Evolutionary conservation across 2,329 filamentous ascomycete species (phyloP).

Genomic region (Arthrobotrys pseudoclavata): DNA sequence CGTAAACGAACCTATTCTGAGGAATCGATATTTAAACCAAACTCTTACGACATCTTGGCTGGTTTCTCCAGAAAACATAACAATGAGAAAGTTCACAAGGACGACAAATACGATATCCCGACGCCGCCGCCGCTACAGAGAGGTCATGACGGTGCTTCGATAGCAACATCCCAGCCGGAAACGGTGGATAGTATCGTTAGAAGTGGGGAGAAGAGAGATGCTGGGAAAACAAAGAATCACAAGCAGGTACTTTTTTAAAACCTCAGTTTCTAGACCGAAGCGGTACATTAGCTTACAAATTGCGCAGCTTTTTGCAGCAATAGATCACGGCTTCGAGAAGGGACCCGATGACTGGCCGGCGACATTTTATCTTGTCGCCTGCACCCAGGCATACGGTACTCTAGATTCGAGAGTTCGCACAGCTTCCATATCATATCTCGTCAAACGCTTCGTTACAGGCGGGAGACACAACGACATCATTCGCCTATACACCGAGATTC

Average conservation of each 20-base stretch:
- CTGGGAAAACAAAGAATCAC: constrained; percentile 24
- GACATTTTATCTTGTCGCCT: constrained; percentile 48
- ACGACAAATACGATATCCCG: constrained; percentile 33
- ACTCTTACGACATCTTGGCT: constrained; percentile 47
- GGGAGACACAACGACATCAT: constrained; percentile 34
- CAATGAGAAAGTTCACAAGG: not conserved
- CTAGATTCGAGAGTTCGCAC: constrained; percentile 34
- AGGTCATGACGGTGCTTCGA: not conserved
- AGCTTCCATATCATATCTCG: constrained; percentile 42
- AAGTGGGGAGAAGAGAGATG: not conserved
- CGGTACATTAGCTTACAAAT: not conserved
- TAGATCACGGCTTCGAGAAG: constrained; percentile 30
- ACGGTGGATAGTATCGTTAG: no score
- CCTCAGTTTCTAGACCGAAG: not conserved
- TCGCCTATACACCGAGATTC: constrained; percentile 46
- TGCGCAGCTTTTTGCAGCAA: constrained; percentile 47
- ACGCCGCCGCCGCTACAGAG: not conserved
- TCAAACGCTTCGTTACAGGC: constrained; percentile 39
- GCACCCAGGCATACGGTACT: constrained; percentile 15
- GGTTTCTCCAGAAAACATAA: constrained; percentile 41
- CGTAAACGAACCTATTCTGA: constrained; percentile 37
- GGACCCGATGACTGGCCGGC: constrained; percentile 49
- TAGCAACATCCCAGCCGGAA: constrained; percentile 7
- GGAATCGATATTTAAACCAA: constrained; percentile 45
- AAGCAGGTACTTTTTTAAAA: constrained; percentile 23